phyloP scores from a whole-genome alignment of 1,284 basidiomycete genomes.

The Chalciporus piperatoides region DNA sequence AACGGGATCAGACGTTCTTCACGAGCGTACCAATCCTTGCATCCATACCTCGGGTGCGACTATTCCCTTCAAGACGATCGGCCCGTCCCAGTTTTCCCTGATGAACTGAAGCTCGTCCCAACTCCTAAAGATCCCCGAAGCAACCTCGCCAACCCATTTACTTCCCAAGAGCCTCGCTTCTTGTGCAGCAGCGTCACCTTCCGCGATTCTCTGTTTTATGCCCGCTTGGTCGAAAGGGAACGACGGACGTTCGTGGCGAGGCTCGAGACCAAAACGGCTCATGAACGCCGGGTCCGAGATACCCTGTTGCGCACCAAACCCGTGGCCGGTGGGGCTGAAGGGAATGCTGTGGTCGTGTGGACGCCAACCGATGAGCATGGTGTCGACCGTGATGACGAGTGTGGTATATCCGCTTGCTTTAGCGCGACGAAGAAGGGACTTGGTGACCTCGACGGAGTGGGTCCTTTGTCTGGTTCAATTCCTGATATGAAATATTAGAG shows the following conservation, averaged over 20 bases:
- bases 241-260: conserved; percentile 41
- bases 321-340: conserved; percentile 62
- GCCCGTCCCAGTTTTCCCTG: conserved; percentile 66
- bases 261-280: conserved; percentile 43
- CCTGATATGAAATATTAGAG: too few relatives aligned
- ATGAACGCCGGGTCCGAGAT: conserved; percentile 72
- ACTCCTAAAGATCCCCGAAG: conserved; percentile 52
- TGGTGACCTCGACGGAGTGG: conserved; percentile 53
- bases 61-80: conserved; percentile 69
- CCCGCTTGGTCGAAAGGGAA: conserved; percentile 56
- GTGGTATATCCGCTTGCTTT: conserved; percentile 62
- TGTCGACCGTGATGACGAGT: conserved; percentile 69
- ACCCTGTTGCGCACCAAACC: conserved; percentile 56
- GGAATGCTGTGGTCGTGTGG: conserved; percentile 58
- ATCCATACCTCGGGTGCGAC: conserved; percentile 43
- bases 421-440: conserved; percentile 61
- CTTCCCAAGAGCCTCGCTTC: conserved; percentile 44
- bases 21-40: neutral
- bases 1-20: neutral
- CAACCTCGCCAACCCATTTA: conserved; percentile 55
- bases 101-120: conserved; percentile 68
- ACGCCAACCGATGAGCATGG: conserved; percentile 64
- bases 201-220: conserved; percentile 36
- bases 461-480: conserved; percentile 43
- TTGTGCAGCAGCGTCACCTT: conserved; percentile 47